A percentile compares a stretch with the other conserved stretches of the same genome.
phyloP scores from a whole-genome alignment of 352 stramenopile species.

The Globisporangium splendens region DNA sequence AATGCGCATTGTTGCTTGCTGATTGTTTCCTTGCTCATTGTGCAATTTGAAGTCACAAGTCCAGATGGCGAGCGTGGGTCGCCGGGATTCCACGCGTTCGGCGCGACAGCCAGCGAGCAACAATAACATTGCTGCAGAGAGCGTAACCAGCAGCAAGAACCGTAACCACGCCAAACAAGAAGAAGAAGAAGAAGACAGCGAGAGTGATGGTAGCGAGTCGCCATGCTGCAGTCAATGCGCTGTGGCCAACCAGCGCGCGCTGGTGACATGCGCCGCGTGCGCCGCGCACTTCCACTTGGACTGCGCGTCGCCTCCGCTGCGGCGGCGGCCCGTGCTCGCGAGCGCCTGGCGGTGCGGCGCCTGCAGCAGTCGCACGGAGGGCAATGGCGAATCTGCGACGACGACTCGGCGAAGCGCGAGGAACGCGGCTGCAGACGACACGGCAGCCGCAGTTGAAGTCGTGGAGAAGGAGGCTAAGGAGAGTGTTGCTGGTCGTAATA shows the following conservation, averaged over 20 bases:
- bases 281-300: constrained; percentile 42
- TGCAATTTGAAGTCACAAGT: constrained; percentile 12
- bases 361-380: constrained; percentile 18
- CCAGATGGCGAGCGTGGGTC: background rate
- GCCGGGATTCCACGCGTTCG: too few relatives aligned
- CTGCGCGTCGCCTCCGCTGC: constrained; percentile 50
- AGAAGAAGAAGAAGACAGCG: constrained; percentile 11
- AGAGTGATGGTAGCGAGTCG: background rate
- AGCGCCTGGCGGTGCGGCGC: constrained; percentile 38
- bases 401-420: background rate
- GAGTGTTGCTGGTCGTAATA: too few relatives aligned
- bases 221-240: constrained; percentile 35
- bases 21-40: constrained; percentile 1
- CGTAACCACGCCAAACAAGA: background rate
- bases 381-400: background rate
- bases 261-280: constrained; percentile 42
- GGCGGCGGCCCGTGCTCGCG: constrained; percentile 32
- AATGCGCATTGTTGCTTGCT: background rate
- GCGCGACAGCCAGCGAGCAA: too few relatives aligned
- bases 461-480: too few relatives aligned
- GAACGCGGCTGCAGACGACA: too few relatives aligned
- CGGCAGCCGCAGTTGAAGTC: too few relatives aligned
- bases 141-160: background rate
- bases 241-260: constrained; percentile 34
- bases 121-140: constrained; percentile 4